Evolutionary conservation across 129 eudicot genomes (phyloP), one percentile per base, ranked within the genome.

Genomic region (Chrysanthemum seticuspe): DNA sequence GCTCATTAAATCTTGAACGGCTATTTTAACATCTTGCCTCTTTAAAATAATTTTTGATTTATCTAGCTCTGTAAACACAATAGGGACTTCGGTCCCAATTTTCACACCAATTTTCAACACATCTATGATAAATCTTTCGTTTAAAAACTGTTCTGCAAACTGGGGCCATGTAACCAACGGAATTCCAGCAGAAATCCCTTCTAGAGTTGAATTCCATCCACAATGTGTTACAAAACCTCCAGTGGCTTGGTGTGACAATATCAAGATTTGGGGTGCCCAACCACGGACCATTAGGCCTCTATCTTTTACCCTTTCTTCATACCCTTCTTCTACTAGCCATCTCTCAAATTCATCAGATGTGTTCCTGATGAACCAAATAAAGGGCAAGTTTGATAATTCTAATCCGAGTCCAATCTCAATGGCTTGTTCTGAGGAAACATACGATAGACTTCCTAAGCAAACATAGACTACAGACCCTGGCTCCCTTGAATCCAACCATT

Each of bases 81-180:
- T 53, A 2, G 81, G 81, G 31, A 66, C 57, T 51, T 81, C 83
- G 2, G 47, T 68, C 0, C 89, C 89, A 44, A 64, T 80, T 34
- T 70, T 79, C 10, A 82, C 71, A 7, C 86, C 89, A 1, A 75
- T 76, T 60, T 76, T 63, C 4, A 76, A 48, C 2, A 85, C 82
- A 1, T 72, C 58, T 48, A 79, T 21, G 4, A 82, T 60, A 9
- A 82, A 72, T 72, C 77, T 76, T 59, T 85, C 89, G 0, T 85
- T 85, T 6, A 68, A 5, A 68, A 85, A 82, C 25, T 85, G 89
- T 0, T 85, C 89, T 2, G 73, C 82, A 7, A 82, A 80, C 1
- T 62, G 49, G 2, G 89, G 93, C 93, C 93, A 87, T 21, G 93
- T 84, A 15, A 83, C 67, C 87, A 87, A 73, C 12, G 93, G 89